Percentiles rank a stretch among this genome's conserved stretches.
Conservation (phyloP, 257 asterid species). For the Ilex asprella region DNA sequence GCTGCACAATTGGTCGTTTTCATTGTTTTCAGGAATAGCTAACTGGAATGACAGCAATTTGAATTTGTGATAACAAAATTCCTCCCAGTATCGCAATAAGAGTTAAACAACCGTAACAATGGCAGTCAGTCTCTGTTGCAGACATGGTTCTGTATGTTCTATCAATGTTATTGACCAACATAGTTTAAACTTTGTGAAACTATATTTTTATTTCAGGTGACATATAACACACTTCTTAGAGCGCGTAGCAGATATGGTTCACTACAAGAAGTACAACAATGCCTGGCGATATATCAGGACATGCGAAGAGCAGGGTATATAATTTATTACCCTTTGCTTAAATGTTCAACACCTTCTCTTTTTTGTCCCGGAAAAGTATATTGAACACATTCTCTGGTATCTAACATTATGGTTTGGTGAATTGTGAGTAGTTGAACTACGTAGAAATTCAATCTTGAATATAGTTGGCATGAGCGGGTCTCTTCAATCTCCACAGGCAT, state of each 20-base stretch:
- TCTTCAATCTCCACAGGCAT: no score
- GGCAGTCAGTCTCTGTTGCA: no score
- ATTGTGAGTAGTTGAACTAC: no score
- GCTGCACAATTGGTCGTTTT: background rate
- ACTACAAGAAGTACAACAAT: constrained; percentile 73
- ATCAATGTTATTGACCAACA: background rate
- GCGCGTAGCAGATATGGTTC: constrained; percentile 81
- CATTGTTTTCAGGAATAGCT: background rate
- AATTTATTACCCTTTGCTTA: background rate
- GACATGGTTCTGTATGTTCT: no score
- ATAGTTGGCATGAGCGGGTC: no score
- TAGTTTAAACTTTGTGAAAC: constrained; percentile 10
- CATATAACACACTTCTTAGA: constrained; percentile 81
- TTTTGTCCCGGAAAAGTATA: no score
- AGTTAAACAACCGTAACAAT: no score
- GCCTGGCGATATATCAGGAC: constrained; percentile 76
- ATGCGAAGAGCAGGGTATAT: constrained; percentile 95
- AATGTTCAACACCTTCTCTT: no score
- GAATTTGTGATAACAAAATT: no score
- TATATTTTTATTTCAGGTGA: constrained; percentile 49
- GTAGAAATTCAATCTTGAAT: no score
- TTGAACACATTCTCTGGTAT: no score
- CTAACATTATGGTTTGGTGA: no score
- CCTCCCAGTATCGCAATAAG: background rate
- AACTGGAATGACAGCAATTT: background rate